Conservation (phyloP, 345 rosid genomes). For the Sisymbrium altissimum region DNA sequence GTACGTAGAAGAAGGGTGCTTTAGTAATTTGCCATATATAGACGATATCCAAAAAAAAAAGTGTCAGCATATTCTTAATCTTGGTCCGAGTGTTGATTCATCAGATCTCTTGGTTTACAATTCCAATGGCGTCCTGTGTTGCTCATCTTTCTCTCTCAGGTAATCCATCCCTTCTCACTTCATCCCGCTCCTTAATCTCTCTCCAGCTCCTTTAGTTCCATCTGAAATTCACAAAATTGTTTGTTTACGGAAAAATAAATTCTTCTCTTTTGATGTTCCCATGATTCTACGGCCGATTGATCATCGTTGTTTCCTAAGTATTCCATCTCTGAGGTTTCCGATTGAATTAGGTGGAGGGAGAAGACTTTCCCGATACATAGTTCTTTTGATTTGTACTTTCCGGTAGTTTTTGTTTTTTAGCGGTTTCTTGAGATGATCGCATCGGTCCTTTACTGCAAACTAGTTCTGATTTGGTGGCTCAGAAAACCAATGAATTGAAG, state of each 20-base stretch:
- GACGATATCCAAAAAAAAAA: background rate
- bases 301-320: background rate
- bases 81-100: background rate
- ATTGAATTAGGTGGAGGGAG: too few species aligned
- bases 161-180: background rate
- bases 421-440: background rate
- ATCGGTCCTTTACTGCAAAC: background rate
- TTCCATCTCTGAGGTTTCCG: background rate
- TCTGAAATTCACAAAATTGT: background rate
- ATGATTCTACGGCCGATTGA: background rate
- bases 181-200: too few species aligned
- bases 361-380: background rate
- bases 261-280: background rate
- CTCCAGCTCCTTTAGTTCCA: background rate
- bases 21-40: background rate
- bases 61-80: slow-evolving; percentile 1
- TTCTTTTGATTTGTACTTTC: background rate
- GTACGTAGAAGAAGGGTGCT: background rate
- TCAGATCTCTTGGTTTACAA: slow-evolving; percentile 24
- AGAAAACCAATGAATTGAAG: background rate
- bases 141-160: slow-evolving; percentile 32
- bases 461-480: background rate
- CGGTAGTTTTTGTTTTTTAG: background rate
- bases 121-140: slow-evolving; percentile 35
- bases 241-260: background rate